These are phyloP conservation scores for Trichosporon asahii DNA, from an alignment of 1,284 basidiomycete genomes.

Conservation along the genomic window DNA sequence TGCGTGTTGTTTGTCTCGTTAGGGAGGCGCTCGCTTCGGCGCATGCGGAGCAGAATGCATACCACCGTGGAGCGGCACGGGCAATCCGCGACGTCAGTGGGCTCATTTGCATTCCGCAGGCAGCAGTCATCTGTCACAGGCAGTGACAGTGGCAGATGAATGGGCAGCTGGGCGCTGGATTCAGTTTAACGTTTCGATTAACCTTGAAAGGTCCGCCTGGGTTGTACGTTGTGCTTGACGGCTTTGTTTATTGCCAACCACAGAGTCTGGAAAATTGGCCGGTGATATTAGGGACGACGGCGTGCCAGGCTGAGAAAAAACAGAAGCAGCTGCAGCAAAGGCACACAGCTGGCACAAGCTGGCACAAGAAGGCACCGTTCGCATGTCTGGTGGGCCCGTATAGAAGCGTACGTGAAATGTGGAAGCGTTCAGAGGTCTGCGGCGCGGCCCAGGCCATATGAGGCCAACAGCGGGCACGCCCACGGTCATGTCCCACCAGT, in stretches of 20 bases:
- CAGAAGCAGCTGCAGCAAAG: background rate
- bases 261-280: background rate
- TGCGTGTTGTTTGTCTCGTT: background rate
- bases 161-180: background rate
- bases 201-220: background rate
- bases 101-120: background rate
- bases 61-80: background rate
- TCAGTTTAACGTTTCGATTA: conserved; percentile 10
- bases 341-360: background rate
- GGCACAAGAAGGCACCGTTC: background rate
- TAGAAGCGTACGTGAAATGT: too few relatives aligned
- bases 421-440: background rate
- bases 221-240: background rate
- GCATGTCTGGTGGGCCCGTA: too few relatives aligned
- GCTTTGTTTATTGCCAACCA: background rate
- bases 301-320: background rate
- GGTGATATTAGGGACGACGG: background rate
- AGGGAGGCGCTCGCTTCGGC: background rate
- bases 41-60: background rate
- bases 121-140: too few relatives aligned
- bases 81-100: background rate
- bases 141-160: too few relatives aligned
- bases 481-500: background rate
- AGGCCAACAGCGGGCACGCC: background rate
- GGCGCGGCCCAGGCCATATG: background rate